Evolutionary conservation across 2,329 filamentous ascomycete genomes (phyloP), one percentile per base, ranked within the genome.

Genomic region (Grosmannia clavigera): DNA sequence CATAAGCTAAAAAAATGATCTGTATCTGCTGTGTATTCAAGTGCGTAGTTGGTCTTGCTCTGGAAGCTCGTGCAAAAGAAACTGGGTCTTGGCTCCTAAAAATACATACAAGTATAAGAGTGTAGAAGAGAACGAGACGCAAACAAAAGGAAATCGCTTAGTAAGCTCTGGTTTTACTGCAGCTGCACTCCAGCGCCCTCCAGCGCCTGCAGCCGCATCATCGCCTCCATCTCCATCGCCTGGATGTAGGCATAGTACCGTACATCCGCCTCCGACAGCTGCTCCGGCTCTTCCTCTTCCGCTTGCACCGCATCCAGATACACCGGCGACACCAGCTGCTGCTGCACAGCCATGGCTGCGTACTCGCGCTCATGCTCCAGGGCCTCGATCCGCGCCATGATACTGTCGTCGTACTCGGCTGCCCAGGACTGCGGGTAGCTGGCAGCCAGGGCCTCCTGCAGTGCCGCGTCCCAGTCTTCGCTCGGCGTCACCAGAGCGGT

Each of bases 401-500:
- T 67, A 35, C 52, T 9, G 16, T 62, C 38, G 40, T 38, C 27
- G 48, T 33, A 19, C 12, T 43, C 53, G 52, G 56, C 63, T 53
- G 51, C 16, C 19, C 25, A 40, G 50, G 43, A 46, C 46, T 61
- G 31, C 55, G 48, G 65, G 51, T 69, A 69, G 63, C 70, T 70
- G 46, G 66, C 67, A 16, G 46, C 58, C n/a, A 72, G 60, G 5
- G 72, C 70, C 48, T 70, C 68, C 12, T 66, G 61, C 16, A 74
- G 67, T 5, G 68, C 72, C 0, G 59, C 63, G 38, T 70, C 67
- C 76, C 76, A 77, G 56, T 73, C 68, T 0, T 58, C 66, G 16
- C 58, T 60, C 29, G 64, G 53, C 3, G 57, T 35, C 35, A 27
- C 12, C 14, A 43, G 55, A 50, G 38, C 10, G 6, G 40, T 25